Base-by-base conservation (phyloP, 208 protist genomes). In the Crithidia sp. region DNA sequence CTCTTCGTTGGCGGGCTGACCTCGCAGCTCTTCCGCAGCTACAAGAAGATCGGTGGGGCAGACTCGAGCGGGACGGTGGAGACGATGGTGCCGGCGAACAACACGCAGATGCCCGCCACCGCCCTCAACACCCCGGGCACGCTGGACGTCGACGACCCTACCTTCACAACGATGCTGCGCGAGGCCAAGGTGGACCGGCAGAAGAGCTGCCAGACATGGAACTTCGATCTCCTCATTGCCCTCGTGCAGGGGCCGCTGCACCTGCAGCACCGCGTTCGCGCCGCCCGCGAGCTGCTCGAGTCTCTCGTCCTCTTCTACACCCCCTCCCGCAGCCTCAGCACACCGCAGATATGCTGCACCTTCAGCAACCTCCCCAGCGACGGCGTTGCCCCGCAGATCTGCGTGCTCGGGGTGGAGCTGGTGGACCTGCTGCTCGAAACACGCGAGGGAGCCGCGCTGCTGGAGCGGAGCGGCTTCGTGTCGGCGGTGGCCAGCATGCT, bases 401-500 rank as follows among this genome's bases (percentile, higher is more conserved):
- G 88, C 72, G 60, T 82, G 28, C 81, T 94, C 43, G 89, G 89
- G 39, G 62, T 95, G 43, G 84, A 81, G 74, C 80, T 96, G 64
- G 44, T 95, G n/a, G 88, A 93, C 63, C 73, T 94, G 36, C 85
- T 96, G 47, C 88, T 95, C 14, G 81, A 85, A 69, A 87, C 88
- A 2, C 78, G 80, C 62, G 89, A 92, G 50, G 92, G 92, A 10
- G 77, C 85, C 16, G 71, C 65, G 59, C 57, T 92, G 66, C 71
- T 96, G 12, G 81, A 92, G 41, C 41, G 71, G 36, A 74, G 73
- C 65, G 87, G 79, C 59, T 92, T 93, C 41, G 83, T 81, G 3
- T 45, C 49, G n/a, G 72, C 82, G 36, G 65, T 95, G 62, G 71
- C 76, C 8, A 52, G 37, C 9, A 85, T 86, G 82, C 84, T 95